A percentile compares a stretch with the other conserved stretches of the same genome.
Evolutionary conservation across 1,284 basidiomycete species (phyloP).

Genomic region (Leccinum variabile): DNA sequence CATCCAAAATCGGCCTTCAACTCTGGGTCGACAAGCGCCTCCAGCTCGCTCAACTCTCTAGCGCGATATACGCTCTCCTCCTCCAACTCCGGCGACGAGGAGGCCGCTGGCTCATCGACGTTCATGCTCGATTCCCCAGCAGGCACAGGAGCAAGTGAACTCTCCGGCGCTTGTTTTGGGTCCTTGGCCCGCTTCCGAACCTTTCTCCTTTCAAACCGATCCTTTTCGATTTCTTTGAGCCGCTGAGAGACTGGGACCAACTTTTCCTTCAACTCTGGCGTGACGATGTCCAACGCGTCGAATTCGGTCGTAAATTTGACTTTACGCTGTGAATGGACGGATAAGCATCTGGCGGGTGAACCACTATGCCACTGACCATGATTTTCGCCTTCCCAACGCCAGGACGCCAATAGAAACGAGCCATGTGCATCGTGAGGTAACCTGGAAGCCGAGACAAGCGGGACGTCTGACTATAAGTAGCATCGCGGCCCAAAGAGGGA

Average conservation of each 20-base stretch:
- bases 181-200: slow-evolving; percentile 75
- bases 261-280: slow-evolving; percentile 76
- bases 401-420: slow-evolving; percentile 92
- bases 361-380: slow-evolving; percentile 54
- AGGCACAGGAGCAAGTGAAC: slow-evolving; percentile 38
- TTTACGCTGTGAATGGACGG: slow-evolving; percentile 59
- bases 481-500: slow-evolving; percentile 75
- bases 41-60: slow-evolving; percentile 65
- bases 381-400: slow-evolving; percentile 93
- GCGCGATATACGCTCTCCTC: slow-evolving; percentile 60
- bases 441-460: slow-evolving; percentile 83
- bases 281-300: slow-evolving; percentile 82
- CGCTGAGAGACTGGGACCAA: slow-evolving; percentile 70
- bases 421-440: slow-evolving; percentile 90
- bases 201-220: slow-evolving; percentile 82
- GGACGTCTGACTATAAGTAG: slow-evolving; percentile 82
- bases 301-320: slow-evolving; percentile 92
- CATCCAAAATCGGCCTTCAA: slow-evolving; percentile 70
- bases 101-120: slow-evolving; percentile 27
- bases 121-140: slow-evolving; percentile 29
- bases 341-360: background rate
- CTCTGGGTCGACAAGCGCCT: slow-evolving; percentile 60
- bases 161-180: slow-evolving; percentile 23
- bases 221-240: slow-evolving; percentile 80
- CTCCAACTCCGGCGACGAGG: slow-evolving; percentile 47